Evolutionary conservation across 345 rosid species (phyloP).

Genomic region (Atalantia buxifolia): DNA sequence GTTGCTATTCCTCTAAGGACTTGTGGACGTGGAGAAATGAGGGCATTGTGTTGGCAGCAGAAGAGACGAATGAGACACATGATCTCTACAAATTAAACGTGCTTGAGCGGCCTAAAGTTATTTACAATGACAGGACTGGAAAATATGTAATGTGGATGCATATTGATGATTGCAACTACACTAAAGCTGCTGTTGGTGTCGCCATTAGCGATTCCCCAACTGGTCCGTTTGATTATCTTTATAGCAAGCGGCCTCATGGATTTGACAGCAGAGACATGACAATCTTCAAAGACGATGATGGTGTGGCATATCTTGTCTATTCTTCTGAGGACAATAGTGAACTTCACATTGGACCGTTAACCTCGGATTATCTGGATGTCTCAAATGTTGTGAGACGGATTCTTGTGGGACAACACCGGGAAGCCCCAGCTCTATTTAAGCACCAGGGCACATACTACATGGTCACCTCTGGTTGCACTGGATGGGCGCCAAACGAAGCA

Average conservation of each 20-base stretch:
- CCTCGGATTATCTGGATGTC: constrained; percentile 67
- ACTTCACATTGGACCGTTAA: constrained; percentile 84
- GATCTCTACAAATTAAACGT: constrained; percentile 85
- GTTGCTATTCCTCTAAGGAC: constrained; percentile 95
- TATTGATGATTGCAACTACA: constrained; percentile 82
- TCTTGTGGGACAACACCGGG: constrained; percentile 69
- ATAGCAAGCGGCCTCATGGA: constrained; percentile 79
- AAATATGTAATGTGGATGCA: constrained; percentile 99
- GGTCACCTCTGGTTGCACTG: constrained; percentile 89
- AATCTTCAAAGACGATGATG: constrained; percentile 82
- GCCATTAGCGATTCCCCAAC: constrained; percentile 69
- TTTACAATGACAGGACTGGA: constrained; percentile 63
- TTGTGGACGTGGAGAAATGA: constrained; percentile 92
- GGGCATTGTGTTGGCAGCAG: constrained; percentile 74
- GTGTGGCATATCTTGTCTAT: constrained; percentile 71
- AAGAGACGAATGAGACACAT: constrained; percentile 64
- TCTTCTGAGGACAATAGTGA: constrained; percentile 87
- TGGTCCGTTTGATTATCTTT: constrained; percentile 75
- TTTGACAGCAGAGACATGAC: constrained; percentile 95
- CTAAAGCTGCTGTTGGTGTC: constrained; percentile 89
- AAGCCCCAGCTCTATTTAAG: constrained; percentile 92
- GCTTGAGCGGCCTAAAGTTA: constrained; percentile 92
- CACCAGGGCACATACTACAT: constrained; percentile 76
- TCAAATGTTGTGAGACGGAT: constrained; percentile 49
- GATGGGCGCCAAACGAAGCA: constrained; percentile 98